phyloP scores from a whole-genome alignment of 2,329 filamentous ascomycete genomes.

The Xylariaceae sp. region DNA sequence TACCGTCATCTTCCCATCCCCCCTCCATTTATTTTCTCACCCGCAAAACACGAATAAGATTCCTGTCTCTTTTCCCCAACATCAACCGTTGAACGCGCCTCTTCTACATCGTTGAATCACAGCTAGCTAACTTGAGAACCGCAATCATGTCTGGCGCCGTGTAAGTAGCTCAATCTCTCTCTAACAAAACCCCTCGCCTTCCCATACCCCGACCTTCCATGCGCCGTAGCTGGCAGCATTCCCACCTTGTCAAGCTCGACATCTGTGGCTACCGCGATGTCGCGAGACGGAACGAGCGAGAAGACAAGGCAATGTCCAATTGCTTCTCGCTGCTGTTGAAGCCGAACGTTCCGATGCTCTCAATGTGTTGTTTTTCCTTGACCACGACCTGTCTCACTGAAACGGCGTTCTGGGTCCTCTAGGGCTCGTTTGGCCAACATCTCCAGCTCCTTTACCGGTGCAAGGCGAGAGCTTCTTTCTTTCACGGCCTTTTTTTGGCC shows the following conservation, averaged over 20 bases:
- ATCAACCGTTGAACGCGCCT: no score
- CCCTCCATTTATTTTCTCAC: conserved; percentile 16
- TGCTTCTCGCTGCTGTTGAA: no score
- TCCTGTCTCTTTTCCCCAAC: no score
- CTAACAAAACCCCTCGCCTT: conserved; percentile 23
- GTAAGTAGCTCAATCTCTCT: conserved; percentile 49
- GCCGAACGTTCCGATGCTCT: conserved; percentile 20
- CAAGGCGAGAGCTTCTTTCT: conserved; percentile 42
- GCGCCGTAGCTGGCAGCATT: no score
- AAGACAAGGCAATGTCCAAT: conserved; percentile 7
- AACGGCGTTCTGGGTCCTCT: conserved; percentile 32
- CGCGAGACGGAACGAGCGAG: no score
- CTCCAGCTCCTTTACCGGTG: conserved; percentile 58
- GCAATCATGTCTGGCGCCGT: conserved; percentile 62
- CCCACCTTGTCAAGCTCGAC: no score
- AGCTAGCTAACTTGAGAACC: conserved; percentile 15
- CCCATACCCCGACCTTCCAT: no score
- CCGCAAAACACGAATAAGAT: conserved; percentile 1
- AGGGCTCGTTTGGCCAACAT: conserved; percentile 74
- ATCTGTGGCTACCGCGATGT: no score
- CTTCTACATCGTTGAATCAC: no score
- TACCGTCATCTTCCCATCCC: conserved; percentile 18
- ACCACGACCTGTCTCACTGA: conserved; percentile 31
- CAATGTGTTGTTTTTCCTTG: conserved; percentile 19
- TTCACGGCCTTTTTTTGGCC: conserved; percentile 15